Evolutionary conservation across 257 asterid genomes (phyloP).

Genomic region (Solanum clarkiae): DNA sequence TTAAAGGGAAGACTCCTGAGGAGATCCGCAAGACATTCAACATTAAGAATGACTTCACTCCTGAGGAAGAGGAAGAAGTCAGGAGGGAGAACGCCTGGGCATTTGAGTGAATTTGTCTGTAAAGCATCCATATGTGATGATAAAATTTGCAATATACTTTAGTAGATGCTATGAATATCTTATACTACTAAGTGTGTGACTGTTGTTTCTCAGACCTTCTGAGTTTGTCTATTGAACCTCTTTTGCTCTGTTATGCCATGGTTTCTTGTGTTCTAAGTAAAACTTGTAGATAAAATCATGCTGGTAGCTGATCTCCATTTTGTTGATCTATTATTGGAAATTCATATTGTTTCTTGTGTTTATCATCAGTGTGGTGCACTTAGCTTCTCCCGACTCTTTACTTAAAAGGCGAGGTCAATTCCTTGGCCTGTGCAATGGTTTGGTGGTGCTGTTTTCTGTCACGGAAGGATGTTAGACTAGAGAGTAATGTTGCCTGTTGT

Average conservation of each 20-base stretch:
- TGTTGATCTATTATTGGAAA: neutral
- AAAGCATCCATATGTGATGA: neutral
- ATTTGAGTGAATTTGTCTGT: constrained; percentile 21
- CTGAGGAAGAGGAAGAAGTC: constrained; percentile 45
- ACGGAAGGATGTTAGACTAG: neutral
- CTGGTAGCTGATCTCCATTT: neutral
- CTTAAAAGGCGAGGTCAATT: neutral
- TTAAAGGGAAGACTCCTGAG: constrained; percentile 58
- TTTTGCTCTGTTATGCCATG: neutral
- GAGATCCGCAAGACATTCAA: constrained; percentile 49
- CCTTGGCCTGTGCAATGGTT: neutral
- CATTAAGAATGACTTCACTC: constrained; percentile 51
- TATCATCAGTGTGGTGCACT: neutral
- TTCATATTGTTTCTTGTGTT: neutral
- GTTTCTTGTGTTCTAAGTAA: neutral
- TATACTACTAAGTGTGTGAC: neutral
- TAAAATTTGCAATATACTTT: neutral
- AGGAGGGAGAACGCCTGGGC: constrained; percentile 53
- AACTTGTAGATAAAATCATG: neutral
- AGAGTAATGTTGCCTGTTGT: neutral
- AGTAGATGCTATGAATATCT: neutral
- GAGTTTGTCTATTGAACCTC: neutral
- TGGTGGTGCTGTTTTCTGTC: neutral
- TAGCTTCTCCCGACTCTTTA: neutral
- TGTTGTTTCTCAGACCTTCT: neutral